Conservation (phyloP, 2,329 filamentous ascomycete genomes). For the Trichoderma asperellum region DNA sequence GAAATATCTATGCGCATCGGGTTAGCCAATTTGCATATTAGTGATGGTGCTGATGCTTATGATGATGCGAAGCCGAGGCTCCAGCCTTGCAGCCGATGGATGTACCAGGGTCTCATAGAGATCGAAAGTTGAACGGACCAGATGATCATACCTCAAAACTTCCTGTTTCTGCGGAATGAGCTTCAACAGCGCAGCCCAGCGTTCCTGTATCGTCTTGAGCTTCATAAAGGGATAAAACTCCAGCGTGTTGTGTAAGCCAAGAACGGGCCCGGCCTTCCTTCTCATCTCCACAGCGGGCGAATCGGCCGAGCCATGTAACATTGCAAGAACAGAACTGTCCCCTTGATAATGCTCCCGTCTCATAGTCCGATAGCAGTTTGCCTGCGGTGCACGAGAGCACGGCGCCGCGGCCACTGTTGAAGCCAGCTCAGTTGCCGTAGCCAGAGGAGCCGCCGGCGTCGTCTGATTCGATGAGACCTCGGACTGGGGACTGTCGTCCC, state of each 20-base stretch:
- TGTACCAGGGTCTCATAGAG: too few relatives aligned
- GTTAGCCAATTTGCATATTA: not conserved
- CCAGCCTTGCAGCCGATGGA: too few relatives aligned
- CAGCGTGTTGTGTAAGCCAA: constrained; percentile 23
- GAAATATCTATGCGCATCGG: not conserved
- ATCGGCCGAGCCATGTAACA: constrained; percentile 10
- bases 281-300: constrained; percentile 20
- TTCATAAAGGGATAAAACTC: constrained; percentile 27
- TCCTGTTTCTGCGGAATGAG: constrained; percentile 18
- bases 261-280: constrained; percentile 15
- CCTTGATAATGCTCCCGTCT: constrained; percentile 17
- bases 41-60: not conserved
- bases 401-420: not conserved
- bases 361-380: not conserved
- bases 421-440: not conserved
- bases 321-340: constrained; percentile 16
- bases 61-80: too few relatives aligned
- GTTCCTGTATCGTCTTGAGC: constrained; percentile 20
- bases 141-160: constrained; percentile 3
- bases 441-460: not conserved
- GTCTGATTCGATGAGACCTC: not conserved
- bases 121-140: not conserved
- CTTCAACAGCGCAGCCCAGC: constrained; percentile 12
- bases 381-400: not conserved
- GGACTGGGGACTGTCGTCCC: not conserved